A percentile compares a stretch with the other conserved stretches of the same genome.
phyloP scores from a whole-genome alignment of 768 basidiomycete genomes.

The Pilatotrama ljubarskyi region DNA sequence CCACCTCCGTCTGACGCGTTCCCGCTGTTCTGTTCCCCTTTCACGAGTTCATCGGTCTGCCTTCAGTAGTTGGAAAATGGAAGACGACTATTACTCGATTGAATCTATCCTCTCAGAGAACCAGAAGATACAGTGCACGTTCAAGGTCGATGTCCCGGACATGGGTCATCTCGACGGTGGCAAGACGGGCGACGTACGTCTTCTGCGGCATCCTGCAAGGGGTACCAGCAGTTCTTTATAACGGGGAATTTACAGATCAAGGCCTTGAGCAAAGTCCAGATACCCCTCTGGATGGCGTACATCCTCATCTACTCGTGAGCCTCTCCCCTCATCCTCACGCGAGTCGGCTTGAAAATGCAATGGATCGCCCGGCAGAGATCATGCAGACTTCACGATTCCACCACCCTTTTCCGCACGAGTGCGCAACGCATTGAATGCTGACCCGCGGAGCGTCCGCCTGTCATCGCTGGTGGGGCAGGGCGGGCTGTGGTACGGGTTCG shows the following conservation, averaged over 20 bases:
- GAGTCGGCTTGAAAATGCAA: background rate
- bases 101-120: conserved; percentile 92
- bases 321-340: background rate
- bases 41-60: too few species aligned
- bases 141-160: conserved; percentile 79
- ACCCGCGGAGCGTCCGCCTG: conserved; percentile 81
- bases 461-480: conserved; percentile 83
- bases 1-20: background rate
- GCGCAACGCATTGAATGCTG: conserved; percentile 85
- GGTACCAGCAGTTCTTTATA: too few species aligned
- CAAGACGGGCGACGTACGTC: conserved; percentile 74
- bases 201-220: too few species aligned
- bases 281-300: conserved; percentile 92
- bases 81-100: conserved; percentile 89
- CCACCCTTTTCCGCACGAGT: conserved; percentile 75
- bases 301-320: conserved; percentile 78
- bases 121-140: conserved; percentile 93
- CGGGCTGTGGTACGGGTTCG: conserved; percentile 91
- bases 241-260: conserved; percentile 60
- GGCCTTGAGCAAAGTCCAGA: conserved; percentile 69
- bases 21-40: background rate
- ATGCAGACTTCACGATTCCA: conserved; percentile 87
- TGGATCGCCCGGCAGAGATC: conserved; percentile 55
- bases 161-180: conserved; percentile 92
- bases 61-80: conserved; percentile 50